Conservation (phyloP, 2,329 filamentous ascomycete species). For the Ophiostoma ulmi region DNA sequence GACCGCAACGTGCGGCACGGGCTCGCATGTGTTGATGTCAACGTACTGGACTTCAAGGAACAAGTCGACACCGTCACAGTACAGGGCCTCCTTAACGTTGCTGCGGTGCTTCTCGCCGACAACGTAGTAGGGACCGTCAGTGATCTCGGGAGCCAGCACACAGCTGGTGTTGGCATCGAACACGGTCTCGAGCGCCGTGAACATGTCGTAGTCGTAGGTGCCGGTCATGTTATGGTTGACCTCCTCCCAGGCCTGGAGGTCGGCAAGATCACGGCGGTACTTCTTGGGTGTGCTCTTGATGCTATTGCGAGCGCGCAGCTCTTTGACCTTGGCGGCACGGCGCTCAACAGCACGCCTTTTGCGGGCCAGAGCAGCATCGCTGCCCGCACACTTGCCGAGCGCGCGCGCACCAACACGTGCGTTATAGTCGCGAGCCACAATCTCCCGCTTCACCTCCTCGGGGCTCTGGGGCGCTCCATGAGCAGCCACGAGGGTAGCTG, state of each 20-base stretch:
- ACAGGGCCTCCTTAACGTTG: conserved; percentile 44
- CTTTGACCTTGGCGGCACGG: background rate
- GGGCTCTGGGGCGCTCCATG: background rate
- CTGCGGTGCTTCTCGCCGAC: conserved; percentile 46
- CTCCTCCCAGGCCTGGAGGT: background rate
- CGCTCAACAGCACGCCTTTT: conserved; percentile 4
- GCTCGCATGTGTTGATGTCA: conserved; percentile 50
- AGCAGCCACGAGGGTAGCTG: conserved; percentile 5
- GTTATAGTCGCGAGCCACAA: background rate
- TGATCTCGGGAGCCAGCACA: conserved; percentile 9
- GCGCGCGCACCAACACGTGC: conserved; percentile 1
- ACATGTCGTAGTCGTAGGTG: conserved; percentile 7
- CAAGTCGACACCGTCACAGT: conserved; percentile 41
- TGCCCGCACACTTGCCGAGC: background rate
- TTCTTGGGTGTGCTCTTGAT: background rate
- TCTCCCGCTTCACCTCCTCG: conserved; percentile 13
- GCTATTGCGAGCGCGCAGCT: background rate
- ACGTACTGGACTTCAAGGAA: conserved; percentile 50
- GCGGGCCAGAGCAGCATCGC: background rate
- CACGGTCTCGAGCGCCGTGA: conserved; percentile 7
- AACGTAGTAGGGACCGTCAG: conserved; percentile 45
- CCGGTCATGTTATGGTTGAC: conserved; percentile 15
- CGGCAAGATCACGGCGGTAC: conserved; percentile 11
- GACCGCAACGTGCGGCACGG: conserved; percentile 44
- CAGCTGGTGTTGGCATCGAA: conserved; percentile 15